Evolutionary conservation across 176 grass and related monocot species (phyloP).

Genomic region (Eragrostis nindensis): DNA sequence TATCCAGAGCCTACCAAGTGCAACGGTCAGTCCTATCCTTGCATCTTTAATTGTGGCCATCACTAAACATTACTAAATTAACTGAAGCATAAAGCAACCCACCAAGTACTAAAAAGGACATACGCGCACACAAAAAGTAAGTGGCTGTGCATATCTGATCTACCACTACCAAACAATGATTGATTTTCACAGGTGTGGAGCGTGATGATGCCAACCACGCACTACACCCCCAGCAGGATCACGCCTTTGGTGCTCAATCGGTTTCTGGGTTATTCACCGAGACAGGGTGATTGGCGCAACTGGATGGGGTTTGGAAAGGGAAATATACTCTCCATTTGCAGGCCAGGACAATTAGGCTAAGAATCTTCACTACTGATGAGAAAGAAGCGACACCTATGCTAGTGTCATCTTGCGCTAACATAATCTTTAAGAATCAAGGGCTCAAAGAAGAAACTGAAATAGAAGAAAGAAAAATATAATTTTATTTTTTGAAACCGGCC

Average conservation of each 20-base stretch:
- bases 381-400: slow-evolving; percentile 35
- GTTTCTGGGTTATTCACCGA: slow-evolving; percentile 9
- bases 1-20: slow-evolving; percentile 16
- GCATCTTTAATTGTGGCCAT: slow-evolving; percentile 45
- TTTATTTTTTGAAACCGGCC: not conserved
- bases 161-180: slow-evolving; percentile 38
- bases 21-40: slow-evolving; percentile 24
- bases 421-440: slow-evolving; percentile 5
- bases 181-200: slow-evolving; percentile 43
- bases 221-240: slow-evolving; percentile 22
- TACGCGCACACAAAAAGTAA: not conserved
- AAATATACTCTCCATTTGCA: not conserved
- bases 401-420: slow-evolving; percentile 37
- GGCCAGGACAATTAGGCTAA: slow-evolving; percentile 22
- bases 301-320: not conserved
- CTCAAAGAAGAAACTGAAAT: not conserved
- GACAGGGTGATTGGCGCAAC: slow-evolving; percentile 1
- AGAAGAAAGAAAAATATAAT: not conserved
- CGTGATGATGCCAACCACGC: slow-evolving; percentile 34
- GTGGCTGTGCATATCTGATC: slow-evolving; percentile 41
- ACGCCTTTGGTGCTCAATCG: slow-evolving; percentile 36
- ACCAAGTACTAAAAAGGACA: slow-evolving; percentile 44
- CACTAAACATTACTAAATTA: slow-evolving; percentile 31
- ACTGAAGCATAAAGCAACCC: slow-evolving; percentile 33
- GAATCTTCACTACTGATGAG: slow-evolving; percentile 36